Percentiles rank a stretch among this genome's conserved stretches.
These are phyloP conservation scores for Boletus rubescentipes DNA, from an alignment of 768 basidiomycete species.

Conservation along the genomic window DNA sequence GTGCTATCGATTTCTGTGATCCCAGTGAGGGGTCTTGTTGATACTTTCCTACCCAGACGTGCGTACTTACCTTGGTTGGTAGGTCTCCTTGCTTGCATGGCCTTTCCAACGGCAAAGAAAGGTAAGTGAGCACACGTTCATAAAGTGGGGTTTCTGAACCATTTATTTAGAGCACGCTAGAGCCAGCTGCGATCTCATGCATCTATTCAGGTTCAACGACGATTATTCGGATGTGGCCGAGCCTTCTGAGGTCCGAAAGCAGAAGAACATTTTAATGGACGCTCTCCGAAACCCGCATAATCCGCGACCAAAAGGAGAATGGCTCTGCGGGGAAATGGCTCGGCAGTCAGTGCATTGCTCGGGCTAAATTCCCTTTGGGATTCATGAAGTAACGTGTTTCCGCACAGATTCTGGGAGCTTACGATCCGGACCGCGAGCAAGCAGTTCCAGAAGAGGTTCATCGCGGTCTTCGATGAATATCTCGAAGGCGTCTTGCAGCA, in stretches of 20 bases:
- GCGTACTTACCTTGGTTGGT: too few relatives aligned
- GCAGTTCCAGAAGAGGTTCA: constrained; percentile 2
- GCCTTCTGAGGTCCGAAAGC: constrained; percentile 27
- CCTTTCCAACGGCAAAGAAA: too few relatives aligned
- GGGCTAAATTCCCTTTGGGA: too few relatives aligned
- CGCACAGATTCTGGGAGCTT: constrained; percentile 16
- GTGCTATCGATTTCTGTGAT: not conserved
- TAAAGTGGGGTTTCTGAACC: not conserved
- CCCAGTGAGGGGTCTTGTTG: constrained; percentile 2
- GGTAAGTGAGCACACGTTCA: too few relatives aligned
- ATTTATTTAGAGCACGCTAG: constrained; percentile 21
- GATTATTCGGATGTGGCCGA: constrained; percentile 46
- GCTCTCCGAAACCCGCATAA: constrained; percentile 12
- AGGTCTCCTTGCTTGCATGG: too few relatives aligned
- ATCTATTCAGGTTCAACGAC: constrained; percentile 50
- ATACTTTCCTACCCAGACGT: not conserved
- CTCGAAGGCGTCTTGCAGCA: constrained; percentile 4
- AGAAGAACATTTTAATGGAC: constrained; percentile 23
- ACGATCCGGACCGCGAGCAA: constrained; percentile 2
- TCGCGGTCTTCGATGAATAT: not conserved
- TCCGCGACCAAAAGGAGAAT: constrained; percentile 16
- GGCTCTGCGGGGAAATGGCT: constrained; percentile 14
- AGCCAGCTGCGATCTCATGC: constrained; percentile 50
- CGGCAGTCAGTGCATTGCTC: constrained; percentile 13
- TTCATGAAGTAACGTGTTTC: not conserved